Evolutionary conservation across 352 stramenopile species (phyloP).

Genomic region (Pythium grandisporangium): DNA sequence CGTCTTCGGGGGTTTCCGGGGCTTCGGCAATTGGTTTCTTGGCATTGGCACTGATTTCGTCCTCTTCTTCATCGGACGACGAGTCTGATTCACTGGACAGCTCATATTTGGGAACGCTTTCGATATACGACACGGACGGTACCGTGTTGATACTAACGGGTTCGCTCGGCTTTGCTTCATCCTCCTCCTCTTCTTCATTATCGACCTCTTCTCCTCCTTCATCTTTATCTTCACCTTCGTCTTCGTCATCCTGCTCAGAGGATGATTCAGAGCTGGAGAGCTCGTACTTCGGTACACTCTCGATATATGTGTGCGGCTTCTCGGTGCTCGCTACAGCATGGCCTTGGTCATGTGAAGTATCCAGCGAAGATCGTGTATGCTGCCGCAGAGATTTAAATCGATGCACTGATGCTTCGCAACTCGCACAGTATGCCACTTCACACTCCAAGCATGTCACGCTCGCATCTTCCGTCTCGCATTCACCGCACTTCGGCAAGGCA

Average conservation of each 20-base stretch:
- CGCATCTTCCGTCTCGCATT: constrained; percentile 33
- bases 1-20: background rate
- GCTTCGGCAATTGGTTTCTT: background rate
- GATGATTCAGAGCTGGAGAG: no score
- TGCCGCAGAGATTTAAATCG: constrained; percentile 63
- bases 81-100: constrained; percentile 16
- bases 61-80: constrained; percentile 5
- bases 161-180: background rate
- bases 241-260: background rate
- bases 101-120: constrained; percentile 14
- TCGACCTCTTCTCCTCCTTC: constrained; percentile 1
- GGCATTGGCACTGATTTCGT: background rate
- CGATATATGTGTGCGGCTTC: no score
- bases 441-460: constrained; percentile 47
- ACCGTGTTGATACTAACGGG: no score
- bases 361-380: constrained; percentile 19
- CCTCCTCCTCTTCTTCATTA: constrained; percentile 1
- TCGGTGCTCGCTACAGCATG: no score
- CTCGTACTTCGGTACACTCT: no score
- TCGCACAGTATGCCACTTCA: constrained; percentile 36
- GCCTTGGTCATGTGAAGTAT: no score
- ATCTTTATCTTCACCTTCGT: constrained; percentile 8
- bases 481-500: constrained; percentile 26
- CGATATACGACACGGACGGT: constrained; percentile 13
- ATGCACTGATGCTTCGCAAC: constrained; percentile 53